Conservation (phyloP, 345 rosid genomes). For the Eucalyptus paniculata region DNA sequence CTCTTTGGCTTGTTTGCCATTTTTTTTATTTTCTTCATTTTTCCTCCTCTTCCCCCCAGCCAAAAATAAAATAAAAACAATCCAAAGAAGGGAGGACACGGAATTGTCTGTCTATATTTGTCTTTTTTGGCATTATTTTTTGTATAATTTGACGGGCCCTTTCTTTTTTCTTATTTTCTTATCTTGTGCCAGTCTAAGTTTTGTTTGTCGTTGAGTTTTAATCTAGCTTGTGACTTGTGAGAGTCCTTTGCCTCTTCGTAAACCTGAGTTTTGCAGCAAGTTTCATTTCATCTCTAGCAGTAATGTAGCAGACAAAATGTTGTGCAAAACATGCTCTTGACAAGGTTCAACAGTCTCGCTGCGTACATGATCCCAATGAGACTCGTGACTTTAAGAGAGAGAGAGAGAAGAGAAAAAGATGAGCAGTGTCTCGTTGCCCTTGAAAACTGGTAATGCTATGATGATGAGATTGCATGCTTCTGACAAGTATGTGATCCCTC, state of each 20-base stretch:
- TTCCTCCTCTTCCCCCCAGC: background rate
- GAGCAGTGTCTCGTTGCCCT: background rate
- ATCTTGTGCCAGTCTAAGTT: background rate
- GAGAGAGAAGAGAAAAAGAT: background rate
- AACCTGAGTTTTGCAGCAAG: background rate
- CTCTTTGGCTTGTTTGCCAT: background rate
- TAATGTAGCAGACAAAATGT: background rate
- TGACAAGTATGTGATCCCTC: background rate
- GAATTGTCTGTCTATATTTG: background rate
- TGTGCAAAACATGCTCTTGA: background rate
- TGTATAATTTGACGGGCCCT: background rate
- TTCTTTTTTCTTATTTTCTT: background rate
- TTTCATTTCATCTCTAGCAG: background rate
- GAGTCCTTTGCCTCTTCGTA: background rate
- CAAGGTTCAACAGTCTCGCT: background rate
- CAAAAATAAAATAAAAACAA: background rate
- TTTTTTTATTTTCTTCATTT: background rate
- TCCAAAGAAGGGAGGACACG: background rate
- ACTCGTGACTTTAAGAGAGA: background rate
- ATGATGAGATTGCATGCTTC: constrained; percentile 1
- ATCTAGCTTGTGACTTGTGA: background rate
- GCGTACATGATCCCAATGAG: background rate
- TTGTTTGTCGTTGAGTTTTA: background rate
- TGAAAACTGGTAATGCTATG: background rate
- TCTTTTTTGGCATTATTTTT: background rate